Evolutionary conservation across 345 rosid species (phyloP), one percentile per base, ranked within the genome.

Genomic region (Eucalyptus brandiana): DNA sequence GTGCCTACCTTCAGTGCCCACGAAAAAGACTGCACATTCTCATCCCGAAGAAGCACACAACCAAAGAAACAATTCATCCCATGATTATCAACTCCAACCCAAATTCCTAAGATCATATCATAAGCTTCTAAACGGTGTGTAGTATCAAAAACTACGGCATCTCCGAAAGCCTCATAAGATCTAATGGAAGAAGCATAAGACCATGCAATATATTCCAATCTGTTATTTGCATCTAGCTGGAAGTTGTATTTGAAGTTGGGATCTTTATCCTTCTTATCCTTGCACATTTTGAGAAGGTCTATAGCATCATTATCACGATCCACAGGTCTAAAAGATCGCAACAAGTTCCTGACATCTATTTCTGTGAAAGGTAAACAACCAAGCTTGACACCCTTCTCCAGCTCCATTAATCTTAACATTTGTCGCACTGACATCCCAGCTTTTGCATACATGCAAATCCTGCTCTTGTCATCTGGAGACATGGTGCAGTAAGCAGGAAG

Each of bases 351-450:
- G 50, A 93, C 96, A 90, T 95, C 95, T 87, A 95, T 86, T 92
- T 95, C 96, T 40, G 96, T 93, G 91, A 94, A 95, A 5, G 94
- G 96, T 53, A 95, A 90, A 91, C 94, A 95, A 44, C 96, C 96
- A 45, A 95, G 88, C 92, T 94, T 95, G n/a, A 95, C 92, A 90
- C 96, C 96, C 91, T 95, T 95, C 90, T 95, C 96, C 16, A 95
- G 93, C 92, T 95, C 96, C 96, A 95, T 92, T 62, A 95, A 86
- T 88, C 96, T 91, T 60, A 95, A 92, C 96, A 93, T 95, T 90
- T 95, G 96, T 54, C 96, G 90, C 37, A 94, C 96, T 18, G 96
- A 95, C 96, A 95, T 95, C 86, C 96, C 96, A 87, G 96, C 96
- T 93, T 92, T 95, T 50, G 93, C 93, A 92, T 91, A 95, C 96